phyloP scores from a whole-genome alignment of 2,329 filamentous ascomycete species.

The Cytospora mali region DNA sequence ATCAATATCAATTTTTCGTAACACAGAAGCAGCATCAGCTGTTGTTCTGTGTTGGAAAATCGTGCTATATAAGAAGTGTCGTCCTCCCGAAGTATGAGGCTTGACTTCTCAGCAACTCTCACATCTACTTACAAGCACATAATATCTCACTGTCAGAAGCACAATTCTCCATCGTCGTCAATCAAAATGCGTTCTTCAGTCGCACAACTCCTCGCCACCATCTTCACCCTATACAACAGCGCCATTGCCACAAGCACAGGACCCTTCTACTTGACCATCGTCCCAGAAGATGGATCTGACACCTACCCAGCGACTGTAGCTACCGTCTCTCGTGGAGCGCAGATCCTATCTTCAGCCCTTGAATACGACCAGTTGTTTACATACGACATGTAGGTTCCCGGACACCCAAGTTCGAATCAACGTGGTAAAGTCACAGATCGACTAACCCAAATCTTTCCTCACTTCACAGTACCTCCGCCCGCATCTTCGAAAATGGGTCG shows the following conservation, averaged over 20 bases:
- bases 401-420: background rate
- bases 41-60: background rate
- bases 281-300: conserved; percentile 4
- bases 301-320: conserved; percentile 12
- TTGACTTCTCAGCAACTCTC: background rate
- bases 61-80: background rate
- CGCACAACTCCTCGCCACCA: background rate
- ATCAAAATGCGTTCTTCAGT: conserved; percentile 1
- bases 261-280: conserved; percentile 6
- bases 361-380: conserved; percentile 8
- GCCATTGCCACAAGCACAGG: background rate
- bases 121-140: background rate
- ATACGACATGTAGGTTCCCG: background rate
- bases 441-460: background rate
- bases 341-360: conserved; percentile 14
- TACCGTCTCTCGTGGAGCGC: conserved; percentile 8
- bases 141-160: background rate
- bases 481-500: conserved; percentile 7
- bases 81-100: background rate
- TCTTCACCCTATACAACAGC: background rate
- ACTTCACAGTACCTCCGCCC: background rate
- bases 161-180: background rate
- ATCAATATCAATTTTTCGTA: too few relatives aligned
- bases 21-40: too few relatives aligned
- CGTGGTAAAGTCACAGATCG: too few relatives aligned